These are phyloP conservation scores for Cucurbita ficifolia DNA, from an alignment of 306 rosid species.

Conservation along the genomic window DNA sequence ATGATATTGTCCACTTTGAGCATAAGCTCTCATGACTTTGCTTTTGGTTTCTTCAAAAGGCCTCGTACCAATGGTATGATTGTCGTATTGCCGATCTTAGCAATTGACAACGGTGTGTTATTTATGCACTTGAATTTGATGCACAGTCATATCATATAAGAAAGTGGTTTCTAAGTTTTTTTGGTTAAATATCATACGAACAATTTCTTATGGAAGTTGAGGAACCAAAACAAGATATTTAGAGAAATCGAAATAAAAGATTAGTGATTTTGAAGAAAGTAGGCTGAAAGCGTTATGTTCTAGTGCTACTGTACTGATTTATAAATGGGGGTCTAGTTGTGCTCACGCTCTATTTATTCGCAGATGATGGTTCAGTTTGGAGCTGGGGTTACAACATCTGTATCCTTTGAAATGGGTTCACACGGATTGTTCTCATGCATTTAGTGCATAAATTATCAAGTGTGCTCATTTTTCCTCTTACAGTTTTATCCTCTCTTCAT, in stretches of 20 bases:
- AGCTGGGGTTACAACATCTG: conserved; percentile 87
- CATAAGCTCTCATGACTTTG: too few relatives aligned
- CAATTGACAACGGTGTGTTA: background rate
- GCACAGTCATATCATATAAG: background rate
- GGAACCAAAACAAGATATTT: background rate
- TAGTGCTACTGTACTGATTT: background rate
- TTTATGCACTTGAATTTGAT: background rate
- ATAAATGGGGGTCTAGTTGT: conserved; percentile 8
- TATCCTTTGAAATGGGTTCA: conserved; percentile 43
- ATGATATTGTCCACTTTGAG: too few relatives aligned
- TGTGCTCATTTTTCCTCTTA: conserved; percentile 1
- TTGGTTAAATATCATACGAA: background rate
- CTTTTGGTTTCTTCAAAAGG: too few relatives aligned
- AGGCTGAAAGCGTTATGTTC: background rate
- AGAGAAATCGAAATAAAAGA: background rate
- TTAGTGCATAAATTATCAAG: conserved; percentile 1
- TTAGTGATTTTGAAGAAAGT: background rate
- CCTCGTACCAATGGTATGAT: too few relatives aligned
- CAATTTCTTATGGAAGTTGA: background rate
- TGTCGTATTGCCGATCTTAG: too few relatives aligned
- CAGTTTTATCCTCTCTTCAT: background rate
- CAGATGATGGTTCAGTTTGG: conserved; percentile 94
- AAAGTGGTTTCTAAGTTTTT: background rate
- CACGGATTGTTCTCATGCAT: conserved; percentile 1
- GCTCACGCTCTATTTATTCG: conserved; percentile 13